A percentile compares a stretch with the other conserved stretches of the same genome.
Conservation (phyloP, 306 rosid species). For the Gynostemma pentaphyllum region DNA sequence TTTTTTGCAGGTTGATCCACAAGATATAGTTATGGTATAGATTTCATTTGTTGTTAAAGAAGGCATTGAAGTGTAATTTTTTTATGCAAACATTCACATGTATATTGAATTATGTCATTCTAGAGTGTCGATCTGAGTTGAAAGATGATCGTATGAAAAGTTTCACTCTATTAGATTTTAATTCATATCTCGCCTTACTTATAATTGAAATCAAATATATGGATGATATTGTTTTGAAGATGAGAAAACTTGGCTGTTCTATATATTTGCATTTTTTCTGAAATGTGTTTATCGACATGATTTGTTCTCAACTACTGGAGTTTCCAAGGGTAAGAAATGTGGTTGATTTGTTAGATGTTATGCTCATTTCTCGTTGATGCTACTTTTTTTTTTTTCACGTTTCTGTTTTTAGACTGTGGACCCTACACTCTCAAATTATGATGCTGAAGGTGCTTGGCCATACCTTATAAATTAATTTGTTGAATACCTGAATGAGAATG, state of each 20-base stretch:
- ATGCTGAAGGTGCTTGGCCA: constrained; percentile 98
- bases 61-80: not conserved
- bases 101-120: too few relatives aligned
- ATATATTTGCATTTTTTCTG: too few relatives aligned
- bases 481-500: constrained; percentile 76
- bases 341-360: too few relatives aligned
- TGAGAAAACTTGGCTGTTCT: too few relatives aligned
- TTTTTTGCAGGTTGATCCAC: constrained; percentile 88
- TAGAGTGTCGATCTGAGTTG: constrained; percentile 89
- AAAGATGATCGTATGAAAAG: constrained; percentile 75
- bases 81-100: too few relatives aligned
- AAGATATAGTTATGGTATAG: constrained; percentile 90
- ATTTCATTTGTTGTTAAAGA: constrained; percentile 5
- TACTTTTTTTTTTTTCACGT: not conserved
- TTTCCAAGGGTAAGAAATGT: constrained; percentile 70
- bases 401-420: constrained; percentile 51
- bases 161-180: constrained; percentile 1
- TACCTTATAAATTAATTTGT: constrained; percentile 94
- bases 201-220: not conserved
- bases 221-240: not conserved
- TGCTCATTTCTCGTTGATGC: too few relatives aligned
- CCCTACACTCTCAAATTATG: constrained; percentile 60
- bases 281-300: not conserved
- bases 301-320: constrained; percentile 70
- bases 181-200: not conserved